These are phyloP conservation scores for Thraustochytrium sp. DNA, from an alignment of 352 stramenopile genomes.

Conservation along the genomic window DNA sequence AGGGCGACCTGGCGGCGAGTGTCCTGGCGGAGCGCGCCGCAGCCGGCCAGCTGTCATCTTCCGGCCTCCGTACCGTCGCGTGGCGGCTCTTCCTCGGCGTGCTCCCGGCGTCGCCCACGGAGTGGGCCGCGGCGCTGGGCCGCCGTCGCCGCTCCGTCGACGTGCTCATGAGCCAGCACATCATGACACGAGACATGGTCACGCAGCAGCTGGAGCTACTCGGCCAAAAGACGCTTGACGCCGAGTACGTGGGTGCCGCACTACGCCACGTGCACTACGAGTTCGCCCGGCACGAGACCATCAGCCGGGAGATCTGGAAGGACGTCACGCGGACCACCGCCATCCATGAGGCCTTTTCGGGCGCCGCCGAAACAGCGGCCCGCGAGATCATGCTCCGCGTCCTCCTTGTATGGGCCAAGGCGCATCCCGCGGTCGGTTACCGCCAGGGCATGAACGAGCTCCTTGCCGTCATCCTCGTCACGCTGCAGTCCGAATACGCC, in stretches of 20 bases:
- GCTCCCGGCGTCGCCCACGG: not conserved
- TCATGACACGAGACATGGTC: not conserved
- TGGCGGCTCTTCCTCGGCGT: not conserved
- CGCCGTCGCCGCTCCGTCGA: not conserved
- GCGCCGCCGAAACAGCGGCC: not conserved
- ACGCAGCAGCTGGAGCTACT: not conserved
- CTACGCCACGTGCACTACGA: not conserved
- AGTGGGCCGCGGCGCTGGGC: not conserved
- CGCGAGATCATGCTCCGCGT: conserved; percentile 44
- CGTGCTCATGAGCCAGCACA: not conserved
- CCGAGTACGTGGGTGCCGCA: not conserved
- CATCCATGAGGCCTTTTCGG: not conserved
- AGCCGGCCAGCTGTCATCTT: not conserved
- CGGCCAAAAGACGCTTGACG: not conserved
- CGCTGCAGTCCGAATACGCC: conserved; percentile 34
- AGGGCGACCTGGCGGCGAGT: not conserved
- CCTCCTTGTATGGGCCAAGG: conserved; percentile 39
- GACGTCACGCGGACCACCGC: conserved; percentile 12
- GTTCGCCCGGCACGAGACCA: not conserved
- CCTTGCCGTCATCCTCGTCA: conserved; percentile 40
- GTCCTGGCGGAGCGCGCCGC: not conserved
- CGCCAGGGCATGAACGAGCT: conserved; percentile 48
- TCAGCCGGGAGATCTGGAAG: conserved; percentile 28
- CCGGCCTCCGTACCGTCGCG: not conserved
- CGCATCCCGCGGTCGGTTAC: conserved; percentile 44